Evolutionary conservation across 768 basidiomycete species (phyloP), one percentile per base, ranked within the genome.

Genomic region (Phylloporus scabripes): DNA sequence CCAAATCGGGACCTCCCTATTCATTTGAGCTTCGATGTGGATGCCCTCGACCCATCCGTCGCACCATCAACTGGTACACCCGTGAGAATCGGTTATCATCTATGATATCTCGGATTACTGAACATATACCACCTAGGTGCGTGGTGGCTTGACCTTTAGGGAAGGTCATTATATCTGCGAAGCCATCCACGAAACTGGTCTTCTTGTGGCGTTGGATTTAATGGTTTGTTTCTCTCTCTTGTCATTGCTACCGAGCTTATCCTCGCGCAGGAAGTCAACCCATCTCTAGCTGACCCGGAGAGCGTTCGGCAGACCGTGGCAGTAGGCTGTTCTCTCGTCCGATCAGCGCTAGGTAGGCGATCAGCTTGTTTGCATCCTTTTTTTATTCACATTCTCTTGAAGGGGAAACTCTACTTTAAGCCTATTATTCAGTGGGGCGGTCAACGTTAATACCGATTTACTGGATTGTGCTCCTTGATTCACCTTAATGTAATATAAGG

Each of bases 151-250:
- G 53, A 93, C 90, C 18, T 99, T 98, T 73, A 75, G 96, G 55
- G 96, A 99, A 65, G 95, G 94, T n/a, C 96, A 97, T 70, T 97
- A 94, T 66, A 93, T 95, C 60, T 92, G 89, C 56, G 93, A 97
- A 70, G 85, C 88, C 5, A 80, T 98, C 37, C 82, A 82, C 52
- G 93, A 96, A 73, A 98, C 94, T 5, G 93, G 93, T 6, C 78
- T 87, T 50, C 79, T 99, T 17, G 93, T 96, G 21, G 91, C 85
- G 0, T 71, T 98, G 20, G 95, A 99, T 69, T 74, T 99, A 54
- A 94, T 99, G 93, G 93, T 87, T 53, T 41, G 80, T 65, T 18
- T 28, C 17, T 10, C 37, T 10, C 46, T 42, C 34, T 40, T 38
- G n/a, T 29, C 6, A 18, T 33, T 23, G 12, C 18, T 29, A 9